These are phyloP conservation scores for Wickerhamiella allomyrinae DNA, from an alignment of 805 yeast genomes.

Conservation along the genomic window DNA sequence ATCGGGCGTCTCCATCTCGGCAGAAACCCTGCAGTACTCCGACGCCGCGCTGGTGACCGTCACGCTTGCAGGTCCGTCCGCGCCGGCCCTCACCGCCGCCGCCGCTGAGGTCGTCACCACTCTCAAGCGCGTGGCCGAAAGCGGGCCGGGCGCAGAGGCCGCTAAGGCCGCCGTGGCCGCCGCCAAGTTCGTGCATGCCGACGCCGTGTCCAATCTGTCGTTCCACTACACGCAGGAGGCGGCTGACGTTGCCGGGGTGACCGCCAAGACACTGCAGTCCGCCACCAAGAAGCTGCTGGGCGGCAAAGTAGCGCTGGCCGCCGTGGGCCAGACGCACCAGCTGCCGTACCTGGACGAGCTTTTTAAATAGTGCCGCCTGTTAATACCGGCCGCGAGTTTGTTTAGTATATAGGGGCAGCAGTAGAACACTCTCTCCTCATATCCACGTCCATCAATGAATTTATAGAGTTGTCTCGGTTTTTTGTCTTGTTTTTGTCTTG, in stretches of 20 bases:
- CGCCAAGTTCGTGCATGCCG: constrained; percentile 44
- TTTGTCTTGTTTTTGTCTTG: too few species aligned
- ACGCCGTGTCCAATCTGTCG: constrained; percentile 16
- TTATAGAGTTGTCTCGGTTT: too few species aligned
- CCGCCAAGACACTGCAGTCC: constrained; percentile 24
- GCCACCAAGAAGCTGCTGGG: constrained; percentile 24
- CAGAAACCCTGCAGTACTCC: constrained; percentile 46
- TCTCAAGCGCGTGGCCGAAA: constrained; percentile 19
- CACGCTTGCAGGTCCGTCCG: constrained; percentile 43
- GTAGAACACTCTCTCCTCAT: too few species aligned
- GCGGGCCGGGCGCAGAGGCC: constrained; percentile 20
- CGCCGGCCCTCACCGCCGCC: constrained; percentile 44
- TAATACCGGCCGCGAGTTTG: too few species aligned
- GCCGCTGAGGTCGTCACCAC: constrained; percentile 32
- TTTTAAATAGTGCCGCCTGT: constrained; percentile 26
- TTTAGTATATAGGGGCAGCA: too few species aligned
- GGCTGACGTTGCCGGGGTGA: constrained; percentile 26
- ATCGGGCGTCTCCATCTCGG: constrained; percentile 34
- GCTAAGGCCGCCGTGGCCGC: constrained; percentile 41
- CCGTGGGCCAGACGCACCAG: constrained; percentile 73
- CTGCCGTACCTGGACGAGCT: constrained; percentile 87
- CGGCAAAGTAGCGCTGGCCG: constrained; percentile 66
- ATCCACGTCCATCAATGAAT: too few species aligned
- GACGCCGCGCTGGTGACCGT: constrained; percentile 74
- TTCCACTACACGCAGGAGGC: constrained; percentile 25